Base-by-base conservation (phyloP, 1,284 basidiomycete genomes). In the Trametes pubescens region DNA sequence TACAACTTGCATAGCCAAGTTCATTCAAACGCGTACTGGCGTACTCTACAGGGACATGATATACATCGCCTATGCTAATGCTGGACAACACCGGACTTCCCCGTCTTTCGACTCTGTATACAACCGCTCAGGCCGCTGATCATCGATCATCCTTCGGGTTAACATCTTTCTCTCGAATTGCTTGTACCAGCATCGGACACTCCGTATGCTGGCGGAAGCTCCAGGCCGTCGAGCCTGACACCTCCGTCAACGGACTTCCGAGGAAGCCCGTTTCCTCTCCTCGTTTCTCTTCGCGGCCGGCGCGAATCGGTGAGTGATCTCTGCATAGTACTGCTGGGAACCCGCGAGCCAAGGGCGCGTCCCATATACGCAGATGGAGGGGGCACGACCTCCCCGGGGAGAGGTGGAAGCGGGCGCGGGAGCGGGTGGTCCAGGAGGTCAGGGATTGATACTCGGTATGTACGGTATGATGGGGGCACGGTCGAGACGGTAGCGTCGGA, bases 241-340 rank as follows among this genome's bases (percentile, higher is more conserved):
- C 48, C 48, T n/a, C 48, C 48, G 18, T 49, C 48, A 4, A 49
- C 29, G 48, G 48, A 49, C 48, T 49, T 49, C 16, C 48, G 18
- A 6, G 48, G 48, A 16, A 9, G 14, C 11, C 48, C 29, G 9
- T 18, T 32, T 13, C 26, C 26, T 16, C 8, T 32, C 3, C 26
- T 4, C 16, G 29, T 32, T 32, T 29, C 26, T 5, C 48, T 26
- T 32, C n/a, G 48, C 26, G 16, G 11, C 16, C 16, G 13, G 48
- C 48, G 24, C 16, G 14, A 49, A 13, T 49, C 44, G 44, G 48
- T 32, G 48, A 49, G 48, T 47, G 44, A 24, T 7, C 24, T 14
- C 4, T 47, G 44, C 44, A 14, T 24, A 32, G 4, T 32, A 32
- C 29, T 32, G 29, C 29, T 32, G 29, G 29, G 3, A 32, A 8